Percentiles rank a stretch among this genome's conserved stretches.
Conservation (phyloP, 2,329 filamentous ascomycete genomes). For the Penicillium aurantiogriseum region DNA sequence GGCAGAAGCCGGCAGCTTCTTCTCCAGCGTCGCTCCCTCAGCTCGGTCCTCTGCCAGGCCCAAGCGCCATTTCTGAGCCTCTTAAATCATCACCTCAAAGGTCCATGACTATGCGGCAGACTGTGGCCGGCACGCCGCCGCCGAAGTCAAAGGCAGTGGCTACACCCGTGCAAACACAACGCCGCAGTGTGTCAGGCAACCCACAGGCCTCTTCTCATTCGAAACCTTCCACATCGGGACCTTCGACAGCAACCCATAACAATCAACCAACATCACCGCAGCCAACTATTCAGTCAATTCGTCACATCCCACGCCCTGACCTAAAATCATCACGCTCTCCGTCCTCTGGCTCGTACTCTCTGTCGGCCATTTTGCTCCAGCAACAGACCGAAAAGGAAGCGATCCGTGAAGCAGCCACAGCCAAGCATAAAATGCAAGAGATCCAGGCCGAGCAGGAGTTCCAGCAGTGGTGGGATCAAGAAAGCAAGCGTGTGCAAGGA, state of each 20-base stretch:
- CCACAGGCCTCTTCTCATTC: conserved; percentile 14
- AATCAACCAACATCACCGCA: conserved; percentile 26
- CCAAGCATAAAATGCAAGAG: conserved; percentile 85
- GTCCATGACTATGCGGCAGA: conserved; percentile 62
- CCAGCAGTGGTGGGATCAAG: conserved; percentile 60
- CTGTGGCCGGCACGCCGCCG: conserved; percentile 50
- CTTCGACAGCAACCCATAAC: conserved; percentile 33
- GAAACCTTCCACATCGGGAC: conserved; percentile 20
- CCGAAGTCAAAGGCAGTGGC: conserved; percentile 26
- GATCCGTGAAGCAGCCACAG: conserved; percentile 72
- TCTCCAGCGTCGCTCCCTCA: conserved; percentile 16
- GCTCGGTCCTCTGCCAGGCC: conserved; percentile 39
- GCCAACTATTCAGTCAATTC: conserved; percentile 42
- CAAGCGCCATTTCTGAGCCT: conserved; percentile 23
- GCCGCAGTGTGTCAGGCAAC: conserved; percentile 31
- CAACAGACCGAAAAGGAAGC: conserved; percentile 81
- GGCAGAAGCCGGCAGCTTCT: conserved; percentile 55
- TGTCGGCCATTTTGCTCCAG: conserved; percentile 84
- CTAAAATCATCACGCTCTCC: conserved; percentile 47
- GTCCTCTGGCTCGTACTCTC: conserved; percentile 65
- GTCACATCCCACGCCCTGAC: conserved; percentile 49
- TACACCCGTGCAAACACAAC: conserved; percentile 50
- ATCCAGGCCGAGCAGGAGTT: conserved; percentile 98
- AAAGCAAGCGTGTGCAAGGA: conserved; percentile 39
- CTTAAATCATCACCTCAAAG: conserved; percentile 32